phyloP scores from a whole-genome alignment of 495 filamentous ascomycete genomes.

The Penicillium bovifimosum region DNA sequence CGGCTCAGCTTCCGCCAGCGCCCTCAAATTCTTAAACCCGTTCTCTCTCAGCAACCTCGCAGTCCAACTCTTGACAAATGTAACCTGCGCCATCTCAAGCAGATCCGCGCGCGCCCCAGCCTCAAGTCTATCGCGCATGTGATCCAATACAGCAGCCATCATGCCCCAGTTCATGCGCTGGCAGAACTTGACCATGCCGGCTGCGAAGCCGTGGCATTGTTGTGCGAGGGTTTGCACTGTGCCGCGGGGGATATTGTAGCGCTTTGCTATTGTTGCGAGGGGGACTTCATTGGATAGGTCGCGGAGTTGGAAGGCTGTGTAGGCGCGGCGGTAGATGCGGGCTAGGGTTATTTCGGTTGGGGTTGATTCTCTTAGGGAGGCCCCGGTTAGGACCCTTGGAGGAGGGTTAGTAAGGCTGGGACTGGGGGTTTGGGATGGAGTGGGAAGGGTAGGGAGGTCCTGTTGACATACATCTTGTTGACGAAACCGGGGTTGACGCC shows the following conservation, averaged over 20 bases:
- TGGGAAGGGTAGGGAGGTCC: background rate
- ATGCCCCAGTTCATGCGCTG: constrained; percentile 69
- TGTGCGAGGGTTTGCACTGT: constrained; percentile 67
- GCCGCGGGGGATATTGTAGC: constrained; percentile 66
- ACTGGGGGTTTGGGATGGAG: constrained; percentile 20
- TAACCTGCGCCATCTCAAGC: constrained; percentile 66
- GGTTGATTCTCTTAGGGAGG: constrained; percentile 56
- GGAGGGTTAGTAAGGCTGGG: background rate
- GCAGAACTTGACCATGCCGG: constrained; percentile 72
- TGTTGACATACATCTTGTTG: constrained; percentile 59
- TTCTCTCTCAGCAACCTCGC: constrained; percentile 74
- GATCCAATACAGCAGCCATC: constrained; percentile 68
- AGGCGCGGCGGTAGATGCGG: constrained; percentile 70
- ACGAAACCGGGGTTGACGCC: constrained; percentile 64
- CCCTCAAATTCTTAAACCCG: constrained; percentile 62
- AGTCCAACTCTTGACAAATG: constrained; percentile 72
- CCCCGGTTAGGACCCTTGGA: constrained; percentile 62
- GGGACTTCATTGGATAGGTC: constrained; percentile 78
- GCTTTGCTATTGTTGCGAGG: constrained; percentile 60
- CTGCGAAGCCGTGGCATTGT: constrained; percentile 73
- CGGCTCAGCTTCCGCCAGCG: constrained; percentile 61
- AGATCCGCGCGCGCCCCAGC: constrained; percentile 71
- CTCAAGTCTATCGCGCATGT: constrained; percentile 70
- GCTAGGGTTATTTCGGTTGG: constrained; percentile 53
- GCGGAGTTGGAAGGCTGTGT: constrained; percentile 72